Conservation (phyloP, 371 early-diverging fungal species). For the Mortierella sp. region DNA sequence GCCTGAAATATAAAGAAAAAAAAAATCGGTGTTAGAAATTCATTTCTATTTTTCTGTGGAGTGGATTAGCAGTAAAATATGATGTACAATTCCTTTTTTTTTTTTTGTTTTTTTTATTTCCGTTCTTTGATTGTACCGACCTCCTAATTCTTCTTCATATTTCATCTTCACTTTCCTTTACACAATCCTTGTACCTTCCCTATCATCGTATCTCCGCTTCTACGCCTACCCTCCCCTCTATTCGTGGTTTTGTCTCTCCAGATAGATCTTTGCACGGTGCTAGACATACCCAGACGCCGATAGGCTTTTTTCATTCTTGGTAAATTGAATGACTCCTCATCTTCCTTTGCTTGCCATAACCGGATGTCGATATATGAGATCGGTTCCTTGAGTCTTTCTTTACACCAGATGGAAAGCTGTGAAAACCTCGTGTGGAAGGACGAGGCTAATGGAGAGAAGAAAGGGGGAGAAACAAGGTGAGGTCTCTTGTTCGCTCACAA, state of each 20-base stretch:
- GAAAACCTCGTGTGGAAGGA: not conserved
- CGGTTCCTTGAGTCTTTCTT: not conserved
- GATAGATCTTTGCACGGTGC: not conserved
- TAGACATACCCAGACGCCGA: not conserved
- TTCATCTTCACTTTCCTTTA: not conserved
- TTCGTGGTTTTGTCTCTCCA: not conserved
- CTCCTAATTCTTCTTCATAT: not conserved
- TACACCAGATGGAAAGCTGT: not conserved
- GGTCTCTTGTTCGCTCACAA: constrained; percentile 12
- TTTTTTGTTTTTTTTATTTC: not conserved
- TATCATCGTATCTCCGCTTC: too few species aligned
- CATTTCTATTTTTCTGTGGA: not conserved
- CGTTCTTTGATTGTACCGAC: too few species aligned
- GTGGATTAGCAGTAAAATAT: too few species aligned
- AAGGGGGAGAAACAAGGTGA: constrained; percentile 3
- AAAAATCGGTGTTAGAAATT: not conserved
- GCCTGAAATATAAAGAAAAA: constrained; percentile 15
- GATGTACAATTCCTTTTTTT: not conserved
- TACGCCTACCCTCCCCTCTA: too few species aligned
- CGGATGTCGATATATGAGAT: not conserved
- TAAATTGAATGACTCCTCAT: not conserved
- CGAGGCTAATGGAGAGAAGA: not conserved
- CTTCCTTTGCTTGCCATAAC: not conserved
- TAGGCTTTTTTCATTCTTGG: not conserved
- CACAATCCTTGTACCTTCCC: too few species aligned